Conservation (phyloP, 352 stramenopile genomes). For the Aphanomyces stellatus region DNA sequence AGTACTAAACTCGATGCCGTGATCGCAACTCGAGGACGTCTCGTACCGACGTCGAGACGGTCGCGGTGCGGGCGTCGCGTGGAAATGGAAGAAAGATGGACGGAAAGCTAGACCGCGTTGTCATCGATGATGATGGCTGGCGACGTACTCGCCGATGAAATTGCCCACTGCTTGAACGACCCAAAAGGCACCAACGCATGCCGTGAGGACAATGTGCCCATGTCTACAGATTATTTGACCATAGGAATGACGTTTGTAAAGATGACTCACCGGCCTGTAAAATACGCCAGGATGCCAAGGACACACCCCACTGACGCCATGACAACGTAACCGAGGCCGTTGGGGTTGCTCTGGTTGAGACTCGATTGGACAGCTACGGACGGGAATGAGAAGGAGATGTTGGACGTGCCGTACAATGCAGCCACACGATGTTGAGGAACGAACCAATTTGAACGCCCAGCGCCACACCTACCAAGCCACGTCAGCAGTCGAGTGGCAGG, state of each 20-base stretch:
- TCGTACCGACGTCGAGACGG: neutral
- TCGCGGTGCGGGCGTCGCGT: neutral
- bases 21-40: neutral
- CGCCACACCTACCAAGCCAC: neutral
- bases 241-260: neutral
- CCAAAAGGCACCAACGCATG: constrained; percentile 17
- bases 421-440: constrained; percentile 13
- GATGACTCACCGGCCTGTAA: neutral
- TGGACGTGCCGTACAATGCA: constrained; percentile 6
- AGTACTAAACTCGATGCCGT: neutral
- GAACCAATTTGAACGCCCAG: constrained; percentile 16
- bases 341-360: neutral
- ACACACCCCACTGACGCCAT: neutral
- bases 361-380: neutral
- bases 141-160: constrained; percentile 10
- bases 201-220: constrained; percentile 13
- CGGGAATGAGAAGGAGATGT: neutral
- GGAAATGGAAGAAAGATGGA: constrained; percentile 13
- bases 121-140: neutral
- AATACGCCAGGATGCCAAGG: neutral
- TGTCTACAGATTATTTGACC: neutral
- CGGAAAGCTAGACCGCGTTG: constrained; percentile 7
- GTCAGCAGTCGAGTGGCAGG: neutral
- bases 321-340: constrained; percentile 5
- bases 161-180: constrained; percentile 11